Base-by-base conservation (phyloP, 345 rosid species). In the Boechera stricta region DNA sequence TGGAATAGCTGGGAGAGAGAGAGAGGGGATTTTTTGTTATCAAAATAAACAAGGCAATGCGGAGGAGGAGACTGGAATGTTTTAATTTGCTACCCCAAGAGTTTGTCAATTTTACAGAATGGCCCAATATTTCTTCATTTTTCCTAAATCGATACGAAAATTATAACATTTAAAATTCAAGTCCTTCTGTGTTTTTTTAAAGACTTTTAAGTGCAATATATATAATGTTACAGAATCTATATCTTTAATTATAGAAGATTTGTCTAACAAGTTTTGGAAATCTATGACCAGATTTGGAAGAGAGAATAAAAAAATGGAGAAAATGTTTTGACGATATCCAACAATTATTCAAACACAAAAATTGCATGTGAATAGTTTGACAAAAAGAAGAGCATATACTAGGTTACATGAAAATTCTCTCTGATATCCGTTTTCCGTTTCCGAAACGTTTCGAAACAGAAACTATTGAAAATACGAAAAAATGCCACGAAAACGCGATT, bases 11-110 rank as follows among this genome's bases (percentile, higher is more conserved):
- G 53, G 29, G 49, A 45, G 49, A 42, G 62, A 52, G 65, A 75
- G 47, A 21, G 71, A 53, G 5, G 36, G 71, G 13, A 53, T 24
- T 38, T 38, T 72, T 65, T 60, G 54, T 48, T 72, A 45, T 5
- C 13, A 41, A 41, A 41, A 41, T 39, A 39, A 44, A 44, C 48
- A 71, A 64, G 31, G 62, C 28, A 49, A 64, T 18, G 64, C 32
- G 76, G 76, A 59, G 58, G 80, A 77, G 31, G 71, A 64, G 61
- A 35, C 63, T 54, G 53, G 36, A 18, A 71, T 32, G 1, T n/a
- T 5, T 64, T 28, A 24, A 28, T 71, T 71, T 63, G 33, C 1
- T n/a, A 47, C 59, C 76, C 71, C 65, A 12, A 28, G n/a, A 62
- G 6, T 45, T 63, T 15, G 16, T 55, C 3, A 4, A 2, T 2